phyloP scores from a whole-genome alignment of 805 yeast species.

The Teunomyces barrocoloradensis region DNA sequence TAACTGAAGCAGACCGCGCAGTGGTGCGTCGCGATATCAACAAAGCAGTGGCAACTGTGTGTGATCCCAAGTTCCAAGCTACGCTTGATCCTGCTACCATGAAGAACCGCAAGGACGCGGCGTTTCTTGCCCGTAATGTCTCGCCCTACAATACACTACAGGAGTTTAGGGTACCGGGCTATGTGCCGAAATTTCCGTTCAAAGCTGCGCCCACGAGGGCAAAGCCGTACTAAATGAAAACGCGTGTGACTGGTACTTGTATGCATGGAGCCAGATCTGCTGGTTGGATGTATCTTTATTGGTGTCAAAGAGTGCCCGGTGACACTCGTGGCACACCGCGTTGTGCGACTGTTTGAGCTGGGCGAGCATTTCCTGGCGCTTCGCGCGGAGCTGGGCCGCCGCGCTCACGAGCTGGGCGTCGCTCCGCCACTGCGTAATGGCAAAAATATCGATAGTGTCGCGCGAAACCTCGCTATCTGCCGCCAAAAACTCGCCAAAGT shows the following conservation, averaged over 20 bases:
- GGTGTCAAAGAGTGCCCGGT: conserved; percentile 25
- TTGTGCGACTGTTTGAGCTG: conserved; percentile 23
- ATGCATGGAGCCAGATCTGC: conserved; percentile 50
- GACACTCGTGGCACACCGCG: conserved; percentile 34
- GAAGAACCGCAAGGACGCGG: conserved; percentile 1
- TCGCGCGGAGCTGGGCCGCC: conserved; percentile 11
- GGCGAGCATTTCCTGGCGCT: conserved; percentile 19
- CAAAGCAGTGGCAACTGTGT: conserved; percentile 10
- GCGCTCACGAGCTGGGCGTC: conserved; percentile 9
- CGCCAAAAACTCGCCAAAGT: conserved; percentile 9
- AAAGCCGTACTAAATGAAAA: conserved; percentile 40
- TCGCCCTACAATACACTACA: conserved; percentile 10
- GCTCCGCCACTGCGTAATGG: conserved; percentile 11
- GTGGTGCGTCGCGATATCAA: conserved; percentile 10
- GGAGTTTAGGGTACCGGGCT: conserved; percentile 13
- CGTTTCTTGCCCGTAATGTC: neutral
- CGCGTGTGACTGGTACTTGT: conserved; percentile 19
- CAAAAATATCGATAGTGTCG: conserved; percentile 13
- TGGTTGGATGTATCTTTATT: conserved; percentile 26
- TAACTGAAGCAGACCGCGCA: conserved; percentile 14
- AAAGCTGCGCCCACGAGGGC: conserved; percentile 44
- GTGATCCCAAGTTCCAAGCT: neutral
- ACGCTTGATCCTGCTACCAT: neutral
- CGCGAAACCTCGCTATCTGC: conserved; percentile 9
- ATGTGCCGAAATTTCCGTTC: conserved; percentile 25